These are phyloP conservation scores for Plenodomus biglobosus DNA, from an alignment of 2,329 filamentous ascomycete species.

Conservation along the genomic window DNA sequence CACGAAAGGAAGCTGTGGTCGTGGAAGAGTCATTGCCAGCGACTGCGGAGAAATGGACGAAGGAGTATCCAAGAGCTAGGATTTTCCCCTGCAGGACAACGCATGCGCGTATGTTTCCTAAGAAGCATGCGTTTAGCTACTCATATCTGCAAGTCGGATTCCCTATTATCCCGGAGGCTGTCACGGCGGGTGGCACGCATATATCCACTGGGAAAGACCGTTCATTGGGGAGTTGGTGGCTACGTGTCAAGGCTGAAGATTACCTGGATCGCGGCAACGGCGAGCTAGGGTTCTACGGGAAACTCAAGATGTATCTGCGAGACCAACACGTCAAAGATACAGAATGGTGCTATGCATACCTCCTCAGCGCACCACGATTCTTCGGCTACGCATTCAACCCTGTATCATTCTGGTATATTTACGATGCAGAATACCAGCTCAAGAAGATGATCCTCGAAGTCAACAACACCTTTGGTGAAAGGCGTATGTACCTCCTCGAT, in stretches of 20 bases:
- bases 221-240: conserved; percentile 53
- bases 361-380: conserved; percentile 70
- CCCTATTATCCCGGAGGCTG: conserved; percentile 64
- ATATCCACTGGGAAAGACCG: conserved; percentile 25
- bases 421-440: conserved; percentile 59
- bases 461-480: conserved; percentile 75
- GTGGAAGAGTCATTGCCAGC: background rate
- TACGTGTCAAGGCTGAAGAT: conserved; percentile 60
- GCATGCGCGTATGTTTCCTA: conserved; percentile 67
- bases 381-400: conserved; percentile 73
- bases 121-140: conserved; percentile 68
- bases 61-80: conserved; percentile 37
- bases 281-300: conserved; percentile 60
- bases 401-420: conserved; percentile 79
- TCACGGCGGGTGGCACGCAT: conserved; percentile 12
- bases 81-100: conserved; percentile 67
- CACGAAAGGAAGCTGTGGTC: background rate
- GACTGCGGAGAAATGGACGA: conserved; percentile 10
- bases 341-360: conserved; percentile 67
- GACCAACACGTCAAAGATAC: conserved; percentile 60
- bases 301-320: conserved; percentile 62
- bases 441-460: conserved; percentile 71
- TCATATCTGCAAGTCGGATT: conserved; percentile 70
- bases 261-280: conserved; percentile 61
- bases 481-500: conserved; percentile 65